These are phyloP conservation scores for Phaffomyces antillensis DNA, from an alignment of 805 yeast genomes.

Conservation along the genomic window DNA sequence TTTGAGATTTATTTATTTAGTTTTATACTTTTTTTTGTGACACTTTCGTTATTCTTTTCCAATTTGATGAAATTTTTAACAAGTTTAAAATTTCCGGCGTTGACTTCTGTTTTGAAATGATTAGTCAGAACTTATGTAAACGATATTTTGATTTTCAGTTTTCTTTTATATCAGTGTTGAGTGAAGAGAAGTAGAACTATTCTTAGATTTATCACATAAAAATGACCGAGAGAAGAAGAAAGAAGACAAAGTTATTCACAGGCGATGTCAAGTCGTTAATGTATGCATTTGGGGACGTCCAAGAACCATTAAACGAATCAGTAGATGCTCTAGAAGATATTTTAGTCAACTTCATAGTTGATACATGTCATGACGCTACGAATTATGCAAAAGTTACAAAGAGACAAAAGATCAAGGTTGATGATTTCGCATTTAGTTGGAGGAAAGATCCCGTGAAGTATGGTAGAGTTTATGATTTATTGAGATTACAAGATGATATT, in stretches of 20 bases:
- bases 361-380: slow-evolving; percentile 50
- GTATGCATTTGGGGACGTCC: slow-evolving; percentile 68
- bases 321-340: slow-evolving; percentile 62
- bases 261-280: slow-evolving; percentile 50
- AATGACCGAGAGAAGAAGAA: slow-evolving; percentile 24
- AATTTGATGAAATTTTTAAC: neutral
- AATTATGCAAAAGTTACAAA: slow-evolving; percentile 42
- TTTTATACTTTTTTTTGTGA: neutral
- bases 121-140: neutral
- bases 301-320: slow-evolving; percentile 60
- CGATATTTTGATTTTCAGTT: neutral
- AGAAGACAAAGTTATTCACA: slow-evolving; percentile 37
- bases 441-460: slow-evolving; percentile 59
- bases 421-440: slow-evolving; percentile 65
- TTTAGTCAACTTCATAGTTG: slow-evolving; percentile 54
- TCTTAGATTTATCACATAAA: too few relatives aligned
- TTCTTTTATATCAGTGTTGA: too few relatives aligned
- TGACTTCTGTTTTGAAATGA: slow-evolving; percentile 2
- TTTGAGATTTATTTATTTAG: too few relatives aligned
- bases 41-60: slow-evolving; percentile 3
- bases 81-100: neutral
- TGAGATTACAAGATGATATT: slow-evolving; percentile 52
- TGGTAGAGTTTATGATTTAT: slow-evolving; percentile 62
- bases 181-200: too few relatives aligned
- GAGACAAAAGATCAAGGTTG: slow-evolving; percentile 59